Conservation (phyloP, 768 basidiomycete species). For the Russula sp. region DNA sequence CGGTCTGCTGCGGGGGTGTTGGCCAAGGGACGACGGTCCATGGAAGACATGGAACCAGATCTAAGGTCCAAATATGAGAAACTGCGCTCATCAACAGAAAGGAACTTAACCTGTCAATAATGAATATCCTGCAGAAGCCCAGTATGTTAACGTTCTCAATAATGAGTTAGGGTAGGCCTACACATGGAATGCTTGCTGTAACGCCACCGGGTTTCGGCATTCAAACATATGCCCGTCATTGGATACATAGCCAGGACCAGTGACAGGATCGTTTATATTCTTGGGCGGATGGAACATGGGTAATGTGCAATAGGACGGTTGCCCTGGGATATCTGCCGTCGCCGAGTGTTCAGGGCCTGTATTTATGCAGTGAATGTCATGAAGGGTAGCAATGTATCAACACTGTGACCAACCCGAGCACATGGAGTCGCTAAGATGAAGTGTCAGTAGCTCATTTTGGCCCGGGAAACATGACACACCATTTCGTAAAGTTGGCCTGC, state of each 20-base stretch:
- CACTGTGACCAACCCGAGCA: constrained; percentile 36
- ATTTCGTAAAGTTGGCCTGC: constrained; percentile 46
- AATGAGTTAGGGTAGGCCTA: constrained; percentile 29
- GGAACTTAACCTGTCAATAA: constrained; percentile 41
- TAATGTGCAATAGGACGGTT: constrained; percentile 49
- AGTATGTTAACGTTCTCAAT: not conserved
- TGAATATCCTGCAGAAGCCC: constrained; percentile 40
- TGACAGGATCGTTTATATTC: constrained; percentile 28
- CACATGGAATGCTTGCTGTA: constrained; percentile 57
- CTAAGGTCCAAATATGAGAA: constrained; percentile 28
- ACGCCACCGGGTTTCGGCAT: constrained; percentile 47
- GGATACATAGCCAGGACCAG: constrained; percentile 44
- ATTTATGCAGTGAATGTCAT: not conserved
- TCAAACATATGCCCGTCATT: constrained; percentile 50
- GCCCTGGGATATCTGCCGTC: constrained; percentile 34
- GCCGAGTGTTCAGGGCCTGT: constrained; percentile 47
- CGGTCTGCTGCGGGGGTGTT: constrained; percentile 38
- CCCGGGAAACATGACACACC: constrained; percentile 33
- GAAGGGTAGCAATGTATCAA: not conserved
- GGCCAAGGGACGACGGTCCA: constrained; percentile 41
- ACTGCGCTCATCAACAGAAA: not conserved
- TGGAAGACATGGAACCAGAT: constrained; percentile 45
- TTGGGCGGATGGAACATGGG: constrained; percentile 46
- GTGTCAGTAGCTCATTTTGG: not conserved
- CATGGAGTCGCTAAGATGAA: constrained; percentile 40